Conservation (phyloP, 352 stramenopile species). For the Phytophthora fragariae region DNA sequence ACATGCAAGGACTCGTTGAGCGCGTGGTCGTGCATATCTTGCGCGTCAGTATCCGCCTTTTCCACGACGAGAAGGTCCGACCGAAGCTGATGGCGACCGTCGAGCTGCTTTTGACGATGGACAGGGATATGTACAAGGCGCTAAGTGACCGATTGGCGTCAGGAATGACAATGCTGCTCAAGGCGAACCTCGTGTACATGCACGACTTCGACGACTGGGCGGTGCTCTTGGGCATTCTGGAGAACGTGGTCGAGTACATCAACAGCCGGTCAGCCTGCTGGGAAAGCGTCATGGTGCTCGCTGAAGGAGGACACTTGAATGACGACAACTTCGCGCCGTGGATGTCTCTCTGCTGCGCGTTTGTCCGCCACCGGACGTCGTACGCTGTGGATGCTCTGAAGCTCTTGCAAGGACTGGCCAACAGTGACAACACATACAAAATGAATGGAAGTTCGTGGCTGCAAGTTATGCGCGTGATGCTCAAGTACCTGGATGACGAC, state of each 20-base stretch:
- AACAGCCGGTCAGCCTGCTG: slow-evolving; percentile 75
- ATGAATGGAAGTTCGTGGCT: slow-evolving; percentile 81
- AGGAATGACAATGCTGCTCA: slow-evolving; percentile 85
- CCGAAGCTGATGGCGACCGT: slow-evolving; percentile 86
- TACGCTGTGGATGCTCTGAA: slow-evolving; percentile 82
- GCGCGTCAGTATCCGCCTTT: slow-evolving; percentile 86
- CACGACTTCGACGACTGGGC: slow-evolving; percentile 84
- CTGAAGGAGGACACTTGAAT: slow-evolving; percentile 73
- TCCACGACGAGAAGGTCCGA: slow-evolving; percentile 85
- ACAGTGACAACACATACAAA: slow-evolving; percentile 77
- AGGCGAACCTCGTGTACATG: slow-evolving; percentile 91
- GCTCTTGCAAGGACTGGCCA: slow-evolving; percentile 75
- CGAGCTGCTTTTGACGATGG: slow-evolving; percentile 75
- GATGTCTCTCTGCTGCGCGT: slow-evolving; percentile 82
- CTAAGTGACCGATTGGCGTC: slow-evolving; percentile 84
- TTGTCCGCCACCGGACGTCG: slow-evolving; percentile 81
- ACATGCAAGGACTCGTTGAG: slow-evolving; percentile 82
- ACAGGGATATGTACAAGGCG: slow-evolving; percentile 83
- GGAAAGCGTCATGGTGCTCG: slow-evolving; percentile 79
- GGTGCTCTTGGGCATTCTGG: slow-evolving; percentile 76
- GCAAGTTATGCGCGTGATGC: slow-evolving; percentile 88
- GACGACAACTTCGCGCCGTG: slow-evolving; percentile 85
- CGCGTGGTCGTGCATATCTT: slow-evolving; percentile 88
- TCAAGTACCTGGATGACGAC: slow-evolving; percentile 85
- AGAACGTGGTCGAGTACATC: slow-evolving; percentile 83